Base-by-base conservation (phyloP, 768 basidiomycete genomes). In the Rhizopogon rudus region DNA sequence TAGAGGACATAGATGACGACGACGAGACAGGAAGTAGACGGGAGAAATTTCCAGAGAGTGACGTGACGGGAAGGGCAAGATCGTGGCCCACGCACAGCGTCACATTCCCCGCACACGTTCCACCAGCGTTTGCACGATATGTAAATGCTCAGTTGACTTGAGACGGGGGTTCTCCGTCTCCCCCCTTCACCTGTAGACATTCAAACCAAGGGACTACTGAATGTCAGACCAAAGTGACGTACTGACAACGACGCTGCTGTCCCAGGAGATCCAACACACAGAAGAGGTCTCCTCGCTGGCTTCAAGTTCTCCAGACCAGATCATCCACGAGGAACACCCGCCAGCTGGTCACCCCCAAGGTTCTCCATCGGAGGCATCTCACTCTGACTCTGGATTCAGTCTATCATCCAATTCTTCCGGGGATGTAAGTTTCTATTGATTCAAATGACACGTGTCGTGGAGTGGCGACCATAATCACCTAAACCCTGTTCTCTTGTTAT, bases 341-440 rank as follows among this genome's bases (percentile, higher is more conserved):
- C 33, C 45, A 17, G 44, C 40, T 43, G 60, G 54, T 4, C 44
- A 28, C 42, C 40, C 20, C 13, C 41, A 50, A n/a, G n/a, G 48
- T 6, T 53, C 53, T 10, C 48, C 51, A 28, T 49, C 66, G 6
- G 50, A 59, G 35, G 64, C 66, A 0, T 64, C 68, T 1, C 58
- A 60, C 25, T 69, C 69, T 0, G 67, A 69, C 22, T 71, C 69
- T 4, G 67, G 67, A 12, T 54, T 61, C 50, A 71, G 69, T 49
- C 6, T 69, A 31, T 69, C 68, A 10, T 66, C 68, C 29, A 64
- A 53, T 52, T 69, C 68, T 0, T 71, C 68, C 29, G 44, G 63
- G 57, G 69, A 69, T 69, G 68, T 69, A 59, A 51, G 67, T 64
- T 51, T 45, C 37, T 40, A 29, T 45, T 51, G 40, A 40, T 39